A percentile compares a stretch with the other conserved stretches of the same genome.
phyloP scores from a whole-genome alignment of 2,329 filamentous ascomycete species.

The Botrytis galanthina region DNA sequence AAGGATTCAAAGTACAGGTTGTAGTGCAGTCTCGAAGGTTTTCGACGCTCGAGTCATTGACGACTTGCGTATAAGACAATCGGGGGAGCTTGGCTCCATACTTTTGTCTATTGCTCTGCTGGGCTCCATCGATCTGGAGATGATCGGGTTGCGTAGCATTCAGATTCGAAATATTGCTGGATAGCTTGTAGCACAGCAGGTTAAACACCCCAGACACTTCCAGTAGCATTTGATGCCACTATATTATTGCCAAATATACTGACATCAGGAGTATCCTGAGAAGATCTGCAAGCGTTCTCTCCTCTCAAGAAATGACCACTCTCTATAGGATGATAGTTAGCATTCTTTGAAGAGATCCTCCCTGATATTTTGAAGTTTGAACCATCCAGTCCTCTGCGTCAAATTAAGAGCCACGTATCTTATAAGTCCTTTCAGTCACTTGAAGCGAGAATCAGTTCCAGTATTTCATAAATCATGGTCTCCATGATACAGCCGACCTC shows the following conservation, averaged over 20 bases:
- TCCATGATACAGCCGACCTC: slow-evolving; percentile 36
- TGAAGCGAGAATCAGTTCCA: slow-evolving; percentile 31
- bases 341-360: background rate
- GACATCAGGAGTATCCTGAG: background rate
- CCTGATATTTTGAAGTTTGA: background rate
- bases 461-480: slow-evolving; percentile 35
- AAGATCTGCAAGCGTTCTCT: background rate
- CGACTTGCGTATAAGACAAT: background rate
- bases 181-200: background rate
- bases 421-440: slow-evolving; percentile 35
- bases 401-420: slow-evolving; percentile 29
- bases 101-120: background rate
- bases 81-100: background rate
- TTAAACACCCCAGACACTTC: background rate
- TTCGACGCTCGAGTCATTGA: background rate
- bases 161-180: background rate
- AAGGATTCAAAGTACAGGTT: background rate
- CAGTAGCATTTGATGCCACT: background rate
- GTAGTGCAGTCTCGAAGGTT: background rate
- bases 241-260: background rate
- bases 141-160: background rate
- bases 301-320: background rate
- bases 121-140: background rate
- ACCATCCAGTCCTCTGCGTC: background rate
- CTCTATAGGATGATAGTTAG: background rate